Evolutionary conservation across 2,329 filamentous ascomycete genomes (phyloP).

Genomic region (Torrubiella hemipterigena): DNA sequence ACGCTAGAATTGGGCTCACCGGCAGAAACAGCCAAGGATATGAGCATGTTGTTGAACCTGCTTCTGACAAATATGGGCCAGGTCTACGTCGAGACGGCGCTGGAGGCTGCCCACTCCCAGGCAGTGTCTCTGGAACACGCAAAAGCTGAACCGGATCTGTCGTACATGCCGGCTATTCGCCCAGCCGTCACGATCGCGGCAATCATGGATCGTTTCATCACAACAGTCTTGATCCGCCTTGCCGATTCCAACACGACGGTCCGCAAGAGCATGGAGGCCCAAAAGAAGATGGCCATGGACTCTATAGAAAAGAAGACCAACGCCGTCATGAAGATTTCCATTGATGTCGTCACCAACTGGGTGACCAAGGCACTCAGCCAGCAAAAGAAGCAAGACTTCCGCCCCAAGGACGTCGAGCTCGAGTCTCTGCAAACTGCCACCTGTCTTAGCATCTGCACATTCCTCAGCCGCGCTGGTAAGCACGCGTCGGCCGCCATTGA

Average conservation of each 20-base stretch:
- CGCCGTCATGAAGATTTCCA: slow-evolving; percentile 41
- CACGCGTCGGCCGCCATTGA: slow-evolving; percentile 60
- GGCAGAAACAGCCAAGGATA: slow-evolving; percentile 86
- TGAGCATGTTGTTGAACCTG: slow-evolving; percentile 71
- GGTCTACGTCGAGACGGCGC: slow-evolving; percentile 57
- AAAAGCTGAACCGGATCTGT: slow-evolving; percentile 79
- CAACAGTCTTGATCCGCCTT: slow-evolving; percentile 79
- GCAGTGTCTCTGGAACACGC: slow-evolving; percentile 64
- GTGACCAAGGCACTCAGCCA: slow-evolving; percentile 56
- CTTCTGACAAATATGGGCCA: slow-evolving; percentile 81
- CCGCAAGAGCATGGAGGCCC: slow-evolving; percentile 77
- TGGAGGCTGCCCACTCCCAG: slow-evolving; percentile 60
- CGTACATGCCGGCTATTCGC: slow-evolving; percentile 67
- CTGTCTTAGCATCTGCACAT: slow-evolving; percentile 69
- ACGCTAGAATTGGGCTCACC: slow-evolving; percentile 82
- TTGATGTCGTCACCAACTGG: slow-evolving; percentile 65
- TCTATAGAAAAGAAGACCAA: slow-evolving; percentile 77
- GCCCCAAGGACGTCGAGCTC: slow-evolving; percentile 69
- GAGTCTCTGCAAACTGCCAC: slow-evolving; percentile 79
- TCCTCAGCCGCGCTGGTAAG: slow-evolving; percentile 57
- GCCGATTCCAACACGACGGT: slow-evolving; percentile 85
- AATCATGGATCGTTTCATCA: slow-evolving; percentile 85
- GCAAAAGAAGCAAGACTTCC: slow-evolving; percentile 83
- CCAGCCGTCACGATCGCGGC: slow-evolving; percentile 81
- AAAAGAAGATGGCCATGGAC: slow-evolving; percentile 59